These are phyloP conservation scores for Takakia lepidozioides DNA, from an alignment of 225 moss, liverwort and hornwort genomes.

Conservation along the genomic window DNA sequence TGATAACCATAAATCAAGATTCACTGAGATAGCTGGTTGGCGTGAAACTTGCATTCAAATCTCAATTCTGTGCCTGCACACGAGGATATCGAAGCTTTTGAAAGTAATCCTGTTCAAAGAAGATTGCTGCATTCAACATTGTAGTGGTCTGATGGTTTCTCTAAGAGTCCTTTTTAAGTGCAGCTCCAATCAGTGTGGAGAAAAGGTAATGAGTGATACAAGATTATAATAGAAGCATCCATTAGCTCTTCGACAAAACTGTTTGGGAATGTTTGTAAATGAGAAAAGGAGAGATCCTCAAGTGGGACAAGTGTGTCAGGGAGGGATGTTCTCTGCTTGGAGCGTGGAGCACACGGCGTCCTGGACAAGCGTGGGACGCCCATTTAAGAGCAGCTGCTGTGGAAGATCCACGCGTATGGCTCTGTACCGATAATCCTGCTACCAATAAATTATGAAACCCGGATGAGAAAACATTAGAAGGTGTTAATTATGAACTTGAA, in stretches of 20 bases:
- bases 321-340: slow-evolving; percentile 55
- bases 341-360: slow-evolving; percentile 58
- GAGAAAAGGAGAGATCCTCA: slow-evolving; percentile 3
- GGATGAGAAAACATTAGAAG: no score
- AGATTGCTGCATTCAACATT: neutral
- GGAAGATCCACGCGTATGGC: slow-evolving; percentile 52
- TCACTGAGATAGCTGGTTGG: no score
- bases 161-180: neutral
- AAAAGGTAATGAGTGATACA: neutral
- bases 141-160: neutral
- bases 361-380: slow-evolving; percentile 50
- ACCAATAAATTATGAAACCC: no score
- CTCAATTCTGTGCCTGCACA: neutral
- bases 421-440: slow-evolving; percentile 28
- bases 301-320: slow-evolving; percentile 21
- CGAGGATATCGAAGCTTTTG: neutral
- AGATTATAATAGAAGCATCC: neutral
- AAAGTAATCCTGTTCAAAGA: neutral
- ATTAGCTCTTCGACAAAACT: slow-evolving; percentile 10
- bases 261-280: slow-evolving; percentile 26
- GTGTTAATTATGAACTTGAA: no score
- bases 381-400: slow-evolving; percentile 52
- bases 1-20: no score
- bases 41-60: no score
- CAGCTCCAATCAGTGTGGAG: neutral